Base-by-base conservation (phyloP, 495 filamentous ascomycete genomes). In the Hypomontagnella monticulosa region DNA sequence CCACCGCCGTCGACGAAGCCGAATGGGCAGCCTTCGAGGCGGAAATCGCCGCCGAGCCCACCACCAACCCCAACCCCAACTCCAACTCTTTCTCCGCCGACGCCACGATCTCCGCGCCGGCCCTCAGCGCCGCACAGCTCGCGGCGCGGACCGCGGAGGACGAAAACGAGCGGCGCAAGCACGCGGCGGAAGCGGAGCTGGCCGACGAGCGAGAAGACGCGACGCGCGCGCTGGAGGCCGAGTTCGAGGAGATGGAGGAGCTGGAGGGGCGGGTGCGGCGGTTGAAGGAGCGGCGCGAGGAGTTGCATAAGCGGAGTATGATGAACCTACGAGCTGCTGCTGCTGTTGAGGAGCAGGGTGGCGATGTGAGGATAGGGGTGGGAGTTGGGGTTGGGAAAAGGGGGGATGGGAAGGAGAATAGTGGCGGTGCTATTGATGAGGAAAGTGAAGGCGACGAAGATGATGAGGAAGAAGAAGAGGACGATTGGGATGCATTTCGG, bases 181-280 rank as follows among this genome's bases (percentile, higher is more conserved):
- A 82, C 0, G 85, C 89, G 43, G 72, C 84, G n/a, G 93, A 84
- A 37, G 66, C 71, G 11, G 64, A 81, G 64, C 61, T 81, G 3
- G 79, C 91, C 59, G 91, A 88, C 14, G 92, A 96, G 78, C 88
- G 88, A 18, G 93, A 97, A 70, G 93, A 96, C 69, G 93, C 93
- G 3, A 88, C 87, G 16, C 84, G 90, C 46, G 85, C 88, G 55
- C 74, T 97, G 57, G 88, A 94, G 73, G 88, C 91, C 57, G 95
- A 99, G 74, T 92, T 98, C 73, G 95, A 96, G 51, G 89, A 95
- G 72, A 97, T 98, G 94, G 92, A 95, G 72, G 87, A 87, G 53
- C 83, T 97, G 43, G 95, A 97, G 76, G 87, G 87, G 66, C 84
- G 93, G 37, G 90, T 97, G 6, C 80, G 82, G 69, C 85, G 82